phyloP scores from a whole-genome alignment of 192 early-diverging fungal species.

The Obelidium mucronatum region DNA sequence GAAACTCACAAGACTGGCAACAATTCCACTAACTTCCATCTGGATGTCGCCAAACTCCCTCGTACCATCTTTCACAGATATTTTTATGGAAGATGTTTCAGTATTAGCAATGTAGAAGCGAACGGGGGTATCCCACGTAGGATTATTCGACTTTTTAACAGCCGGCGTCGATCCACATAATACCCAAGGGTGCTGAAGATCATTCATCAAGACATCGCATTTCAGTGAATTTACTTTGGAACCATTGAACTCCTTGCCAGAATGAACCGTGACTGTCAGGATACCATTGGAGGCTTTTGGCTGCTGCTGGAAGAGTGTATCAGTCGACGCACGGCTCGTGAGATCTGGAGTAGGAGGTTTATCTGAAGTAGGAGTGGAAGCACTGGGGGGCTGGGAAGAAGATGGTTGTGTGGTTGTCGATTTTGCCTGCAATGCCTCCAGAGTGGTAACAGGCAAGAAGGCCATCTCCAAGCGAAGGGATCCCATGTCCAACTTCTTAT shows the following conservation, averaged over 20 bases:
- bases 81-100: slow-evolving; percentile 60
- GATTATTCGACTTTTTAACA: slow-evolving; percentile 78
- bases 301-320: not conserved
- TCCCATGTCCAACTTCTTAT: slow-evolving; percentile 19
- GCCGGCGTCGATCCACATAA: slow-evolving; percentile 60
- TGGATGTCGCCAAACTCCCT: slow-evolving; percentile 51
- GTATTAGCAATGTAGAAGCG: slow-evolving; percentile 79
- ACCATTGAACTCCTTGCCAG: slow-evolving; percentile 51
- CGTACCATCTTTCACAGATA: slow-evolving; percentile 66
- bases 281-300: slow-evolving; percentile 40
- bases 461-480: slow-evolving; percentile 45
- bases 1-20: slow-evolving; percentile 45
- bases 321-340: not conserved
- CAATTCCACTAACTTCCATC: slow-evolving; percentile 44
- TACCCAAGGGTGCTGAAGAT: not conserved
- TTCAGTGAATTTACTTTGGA: slow-evolving; percentile 55
- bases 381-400: not conserved
- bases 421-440: not conserved
- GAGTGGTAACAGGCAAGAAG: slow-evolving; percentile 46
- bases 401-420: not conserved
- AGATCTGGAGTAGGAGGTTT: not conserved
- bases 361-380: not conserved
- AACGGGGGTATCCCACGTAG: slow-evolving; percentile 74
- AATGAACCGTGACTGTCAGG: slow-evolving; percentile 48
- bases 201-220: slow-evolving; percentile 45